Conservation (phyloP, 169 alveolate genomes). For the Babesia gibsoni region DNA sequence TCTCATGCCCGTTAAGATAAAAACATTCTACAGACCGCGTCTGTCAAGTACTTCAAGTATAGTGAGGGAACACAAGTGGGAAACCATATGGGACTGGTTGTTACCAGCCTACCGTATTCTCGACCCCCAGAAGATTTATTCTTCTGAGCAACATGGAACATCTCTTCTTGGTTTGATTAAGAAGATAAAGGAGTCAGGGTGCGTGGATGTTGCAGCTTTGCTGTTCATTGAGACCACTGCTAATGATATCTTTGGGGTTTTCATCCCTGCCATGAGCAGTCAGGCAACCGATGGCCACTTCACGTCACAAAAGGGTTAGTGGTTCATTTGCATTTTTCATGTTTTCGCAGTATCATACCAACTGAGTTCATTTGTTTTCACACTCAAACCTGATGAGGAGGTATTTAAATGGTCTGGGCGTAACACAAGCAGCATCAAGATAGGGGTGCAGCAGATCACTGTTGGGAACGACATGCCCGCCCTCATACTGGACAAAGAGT, state of each 20-base stretch:
- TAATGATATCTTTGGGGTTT: conserved; percentile 39
- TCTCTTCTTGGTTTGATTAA: conserved; percentile 48
- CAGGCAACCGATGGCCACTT: conserved; percentile 33
- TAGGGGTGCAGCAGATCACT: conserved; percentile 34
- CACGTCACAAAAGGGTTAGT: conserved; percentile 39
- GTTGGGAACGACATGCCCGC: conserved; percentile 60
- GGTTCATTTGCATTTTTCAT: background rate
- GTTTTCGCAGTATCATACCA: conserved; percentile 18
- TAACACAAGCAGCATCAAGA: conserved; percentile 33
- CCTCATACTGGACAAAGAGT: conserved; percentile 35
- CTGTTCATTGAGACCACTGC: conserved; percentile 48
- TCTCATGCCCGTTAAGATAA: conserved; percentile 71
- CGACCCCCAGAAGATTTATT: conserved; percentile 51
- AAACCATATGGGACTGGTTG: conserved; percentile 67
- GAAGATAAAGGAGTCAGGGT: conserved; percentile 9
- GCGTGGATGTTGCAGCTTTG: conserved; percentile 28
- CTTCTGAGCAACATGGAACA: conserved; percentile 48
- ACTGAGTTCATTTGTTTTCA: conserved; percentile 47
- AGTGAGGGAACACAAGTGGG: conserved; percentile 68
- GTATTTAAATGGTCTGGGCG: conserved; percentile 36
- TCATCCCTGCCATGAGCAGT: conserved; percentile 41
- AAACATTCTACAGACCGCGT: conserved; percentile 72
- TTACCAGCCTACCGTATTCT: conserved; percentile 52
- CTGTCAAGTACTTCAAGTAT: conserved; percentile 52
- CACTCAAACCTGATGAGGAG: conserved; percentile 21